These are phyloP conservation scores for Rosa multiflora DNA, from an alignment of 306 rosid genomes.

Conservation along the genomic window DNA sequence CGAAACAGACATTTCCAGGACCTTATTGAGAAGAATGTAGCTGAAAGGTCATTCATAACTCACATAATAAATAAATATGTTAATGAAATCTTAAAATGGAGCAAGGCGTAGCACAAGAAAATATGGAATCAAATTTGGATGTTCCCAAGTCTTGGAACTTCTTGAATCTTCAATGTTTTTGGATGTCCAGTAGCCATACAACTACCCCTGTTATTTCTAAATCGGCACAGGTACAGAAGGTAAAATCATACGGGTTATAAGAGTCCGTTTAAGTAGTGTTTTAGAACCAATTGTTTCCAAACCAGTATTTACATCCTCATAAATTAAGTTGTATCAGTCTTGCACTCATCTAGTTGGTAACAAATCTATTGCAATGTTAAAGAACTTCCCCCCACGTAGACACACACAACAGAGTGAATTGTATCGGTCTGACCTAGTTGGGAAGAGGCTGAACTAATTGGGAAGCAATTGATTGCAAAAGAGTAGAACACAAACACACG, in stretches of 20 bases:
- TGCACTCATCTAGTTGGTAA: not conserved
- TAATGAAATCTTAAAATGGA: not conserved
- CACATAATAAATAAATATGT: not conserved
- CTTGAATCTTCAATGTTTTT: not conserved
- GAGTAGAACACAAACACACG: not conserved
- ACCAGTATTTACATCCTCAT: not conserved
- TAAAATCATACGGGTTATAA: not conserved
- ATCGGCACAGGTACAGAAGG: not conserved
- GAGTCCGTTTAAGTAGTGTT: not conserved
- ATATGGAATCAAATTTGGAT: not conserved
- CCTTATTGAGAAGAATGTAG: not conserved
- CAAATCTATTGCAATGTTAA: not conserved
- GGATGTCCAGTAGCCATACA: not conserved
- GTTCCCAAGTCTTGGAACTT: not conserved
- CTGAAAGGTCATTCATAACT: not conserved
- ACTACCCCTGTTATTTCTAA: not conserved
- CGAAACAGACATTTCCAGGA: slow-evolving; percentile 14
- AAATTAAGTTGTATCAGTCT: not conserved
- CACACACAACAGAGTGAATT: not conserved
- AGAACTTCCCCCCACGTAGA: not conserved
- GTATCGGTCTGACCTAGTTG: not conserved
- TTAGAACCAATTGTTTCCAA: not conserved
- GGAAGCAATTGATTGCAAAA: not conserved
- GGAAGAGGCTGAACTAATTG: not conserved
- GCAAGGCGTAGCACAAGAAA: not conserved